phyloP scores from a whole-genome alignment of 2,329 filamentous ascomycete species.

The Ophiocordyceps unilateralis region DNA sequence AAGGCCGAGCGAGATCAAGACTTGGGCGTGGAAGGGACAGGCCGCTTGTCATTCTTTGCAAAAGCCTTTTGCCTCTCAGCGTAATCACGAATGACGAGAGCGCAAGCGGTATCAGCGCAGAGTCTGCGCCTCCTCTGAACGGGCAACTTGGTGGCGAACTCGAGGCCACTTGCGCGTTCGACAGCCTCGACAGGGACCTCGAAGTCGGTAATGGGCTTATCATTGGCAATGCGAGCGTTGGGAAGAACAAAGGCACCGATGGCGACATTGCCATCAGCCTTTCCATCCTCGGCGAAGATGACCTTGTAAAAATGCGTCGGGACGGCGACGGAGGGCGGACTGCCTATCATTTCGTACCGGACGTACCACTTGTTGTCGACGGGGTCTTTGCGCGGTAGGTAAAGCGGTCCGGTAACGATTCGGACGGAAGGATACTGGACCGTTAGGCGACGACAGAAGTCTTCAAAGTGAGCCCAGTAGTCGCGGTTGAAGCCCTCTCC shows the following conservation, averaged over 20 bases:
- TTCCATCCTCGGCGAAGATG: conserved; percentile 82
- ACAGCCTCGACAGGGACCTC: conserved; percentile 89
- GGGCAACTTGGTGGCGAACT: conserved; percentile 74
- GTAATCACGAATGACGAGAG: conserved; percentile 69
- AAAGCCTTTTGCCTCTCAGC: conserved; percentile 43
- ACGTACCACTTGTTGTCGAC: conserved; percentile 89
- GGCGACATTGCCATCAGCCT: conserved; percentile 54
- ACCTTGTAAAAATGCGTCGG: conserved; percentile 99
- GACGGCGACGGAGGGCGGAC: conserved; percentile 82
- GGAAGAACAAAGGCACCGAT: conserved; percentile 90
- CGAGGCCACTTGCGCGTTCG: conserved; percentile 78
- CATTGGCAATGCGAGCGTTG: conserved; percentile 75
- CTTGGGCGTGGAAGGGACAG: conserved; percentile 4
- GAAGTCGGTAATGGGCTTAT: conserved; percentile 76
- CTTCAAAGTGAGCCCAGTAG: conserved; percentile 98
- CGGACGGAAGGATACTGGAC: conserved; percentile 68
- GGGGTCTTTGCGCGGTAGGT: conserved; percentile 70
- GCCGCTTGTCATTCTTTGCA: conserved; percentile 18
- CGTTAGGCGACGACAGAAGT: conserved; percentile 81
- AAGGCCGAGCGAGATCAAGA: conserved; percentile 1
- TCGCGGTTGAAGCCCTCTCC: conserved; percentile 97
- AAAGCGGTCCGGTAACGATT: conserved; percentile 84
- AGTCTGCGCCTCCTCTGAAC: conserved; percentile 55
- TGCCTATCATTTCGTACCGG: conserved; percentile 87
- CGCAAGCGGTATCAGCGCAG: conserved; percentile 74